phyloP scores from a whole-genome alignment of 2,329 filamentous ascomycete genomes.

The Fusarium buxicola region DNA sequence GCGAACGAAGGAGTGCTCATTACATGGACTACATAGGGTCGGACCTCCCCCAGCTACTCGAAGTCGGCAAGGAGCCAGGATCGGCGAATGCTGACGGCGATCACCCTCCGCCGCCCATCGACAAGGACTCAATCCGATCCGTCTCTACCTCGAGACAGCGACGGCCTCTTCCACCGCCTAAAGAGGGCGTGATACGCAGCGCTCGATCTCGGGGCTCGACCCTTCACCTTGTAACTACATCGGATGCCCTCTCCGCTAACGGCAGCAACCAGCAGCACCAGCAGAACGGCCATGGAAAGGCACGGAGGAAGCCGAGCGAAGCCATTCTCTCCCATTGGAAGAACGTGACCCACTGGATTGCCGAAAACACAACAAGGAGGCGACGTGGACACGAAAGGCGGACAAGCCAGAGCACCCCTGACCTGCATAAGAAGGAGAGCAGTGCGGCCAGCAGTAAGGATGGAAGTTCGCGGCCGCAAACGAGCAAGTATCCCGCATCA shows the following conservation, averaged over 20 bases:
- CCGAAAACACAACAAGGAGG: conserved; percentile 68
- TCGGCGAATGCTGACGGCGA: conserved; percentile 58
- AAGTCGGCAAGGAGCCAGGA: conserved; percentile 62
- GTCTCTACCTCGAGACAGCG: conserved; percentile 81
- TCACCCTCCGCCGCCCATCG: conserved; percentile 76
- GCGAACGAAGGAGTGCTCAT: conserved; percentile 78
- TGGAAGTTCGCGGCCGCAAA: conserved; percentile 68
- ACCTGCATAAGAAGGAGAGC: conserved; percentile 64
- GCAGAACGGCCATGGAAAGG: conserved; percentile 56
- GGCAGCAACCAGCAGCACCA: conserved; percentile 46
- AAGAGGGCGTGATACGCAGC: conserved; percentile 77
- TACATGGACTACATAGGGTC: conserved; percentile 72
- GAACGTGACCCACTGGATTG: conserved; percentile 73
- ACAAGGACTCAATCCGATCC: conserved; percentile 82
- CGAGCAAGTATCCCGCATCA: conserved; percentile 65
- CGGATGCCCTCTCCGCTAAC: conserved; percentile 59
- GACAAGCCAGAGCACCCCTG: conserved; percentile 69
- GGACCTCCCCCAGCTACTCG: conserved; percentile 82
- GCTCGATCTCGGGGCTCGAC: conserved; percentile 84
- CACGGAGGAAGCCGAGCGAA: conserved; percentile 68
- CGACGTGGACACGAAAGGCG: conserved; percentile 61
- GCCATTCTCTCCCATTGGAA: conserved; percentile 71
- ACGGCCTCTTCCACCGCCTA: conserved; percentile 83
- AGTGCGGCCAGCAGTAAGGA: conserved; percentile 62
- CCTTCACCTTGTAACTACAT: conserved; percentile 82